Conservation (phyloP, 2,329 filamentous ascomycete genomes). For the Ophiobolus disseminans region DNA sequence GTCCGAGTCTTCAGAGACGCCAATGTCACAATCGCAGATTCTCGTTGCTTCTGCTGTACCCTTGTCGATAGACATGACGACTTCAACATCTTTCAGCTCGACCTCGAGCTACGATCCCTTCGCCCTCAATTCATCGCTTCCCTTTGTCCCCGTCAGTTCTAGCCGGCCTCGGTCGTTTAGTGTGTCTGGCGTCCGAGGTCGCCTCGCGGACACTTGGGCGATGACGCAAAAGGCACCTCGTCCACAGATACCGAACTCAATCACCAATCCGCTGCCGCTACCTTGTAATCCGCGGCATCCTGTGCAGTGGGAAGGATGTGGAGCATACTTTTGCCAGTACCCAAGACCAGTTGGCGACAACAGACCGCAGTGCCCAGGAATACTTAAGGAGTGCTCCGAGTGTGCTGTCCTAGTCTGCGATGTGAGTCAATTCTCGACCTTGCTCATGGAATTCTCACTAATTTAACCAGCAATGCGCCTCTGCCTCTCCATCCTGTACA, state of each 20-base stretch:
- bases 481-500: constrained; percentile 41
- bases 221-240: constrained; percentile 27
- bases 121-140: constrained; percentile 26
- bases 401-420: constrained; percentile 52
- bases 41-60: constrained; percentile 31
- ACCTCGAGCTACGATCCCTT: constrained; percentile 35
- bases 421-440: constrained; percentile 35
- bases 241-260: constrained; percentile 29
- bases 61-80: constrained; percentile 38
- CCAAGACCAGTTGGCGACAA: constrained; percentile 49
- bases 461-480: constrained; percentile 36
- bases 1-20: constrained; percentile 35
- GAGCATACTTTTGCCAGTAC: constrained; percentile 52
- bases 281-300: constrained; percentile 51
- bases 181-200: constrained; percentile 46
- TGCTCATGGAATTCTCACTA: constrained; percentile 12
- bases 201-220: constrained; percentile 36
- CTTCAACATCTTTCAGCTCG: constrained; percentile 35
- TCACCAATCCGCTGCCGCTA: constrained; percentile 44
- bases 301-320: constrained; percentile 54
- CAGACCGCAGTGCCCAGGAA: constrained; percentile 45
- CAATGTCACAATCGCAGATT: constrained; percentile 47
- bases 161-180: constrained; percentile 49
- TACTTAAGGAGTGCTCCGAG: constrained; percentile 48
- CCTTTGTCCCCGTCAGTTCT: constrained; percentile 42